Evolutionary conservation across 768 basidiomycete genomes (phyloP), one percentile per base, ranked within the genome.

Genomic region (Tricholoma bakamatsutake): DNA sequence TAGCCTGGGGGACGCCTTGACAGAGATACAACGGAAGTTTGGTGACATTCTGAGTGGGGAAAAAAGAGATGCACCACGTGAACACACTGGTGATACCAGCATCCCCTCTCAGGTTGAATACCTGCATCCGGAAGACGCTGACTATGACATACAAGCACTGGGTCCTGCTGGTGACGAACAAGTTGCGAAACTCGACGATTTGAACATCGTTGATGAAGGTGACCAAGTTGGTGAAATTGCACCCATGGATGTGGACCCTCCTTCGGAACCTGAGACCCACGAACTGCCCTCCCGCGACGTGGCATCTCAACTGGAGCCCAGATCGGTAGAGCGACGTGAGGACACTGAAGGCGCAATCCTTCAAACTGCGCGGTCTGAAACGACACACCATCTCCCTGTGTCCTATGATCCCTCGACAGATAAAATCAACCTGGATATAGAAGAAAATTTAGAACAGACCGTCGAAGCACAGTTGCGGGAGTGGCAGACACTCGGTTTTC

Each of bases 161-260:
- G 96, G 93, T 5, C 84, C 92, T 1, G 87, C 95, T 2, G 84
- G 80, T 9, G 85, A 91, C 42, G 93, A 96, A 61, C 84, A 94
- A 66, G 81, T 83, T 10, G 87, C 89, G 15, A 90, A 87, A 64
- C 74, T 97, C 46, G 80, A 87, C 59, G 87, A 96, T 50, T 83
- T 98, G 34, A 87, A 82, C 45, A 75, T 97, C 59, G 69, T 84
- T 27, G 90, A 91, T 58, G 83, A 83, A 2, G 76, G 81, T 13
- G 67, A 70, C 51, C 59, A 67, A 39, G 45, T 59, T 15, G 67
- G 72, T 8, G 59, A 70, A 2, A 65, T 66, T 18, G 59, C 63
- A 13, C 72, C 79, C 9, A 83, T 85, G 79, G 83, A 87, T 57
- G 65, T 80, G 30, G 76, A 80, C 52, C 28, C 50, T 13, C 65